Conservation (phyloP, 768 basidiomycete species). For the Panaeolus papilionaceus region DNA sequence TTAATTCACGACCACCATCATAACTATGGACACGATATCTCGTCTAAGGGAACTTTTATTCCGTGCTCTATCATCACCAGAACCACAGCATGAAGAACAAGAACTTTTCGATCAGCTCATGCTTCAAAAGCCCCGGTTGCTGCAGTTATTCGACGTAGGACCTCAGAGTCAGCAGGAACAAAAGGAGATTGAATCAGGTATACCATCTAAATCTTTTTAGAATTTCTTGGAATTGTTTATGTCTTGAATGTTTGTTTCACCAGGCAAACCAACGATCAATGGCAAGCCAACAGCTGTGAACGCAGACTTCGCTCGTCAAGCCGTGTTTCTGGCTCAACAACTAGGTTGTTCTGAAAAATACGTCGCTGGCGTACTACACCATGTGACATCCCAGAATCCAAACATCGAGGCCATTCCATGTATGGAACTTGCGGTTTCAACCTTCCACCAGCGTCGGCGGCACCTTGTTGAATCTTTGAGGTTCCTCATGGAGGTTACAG, state of each 20-base stretch:
- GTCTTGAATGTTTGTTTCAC: background rate
- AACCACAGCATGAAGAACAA: conserved; percentile 62
- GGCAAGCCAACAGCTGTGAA: conserved; percentile 77
- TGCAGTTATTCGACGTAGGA: conserved; percentile 70
- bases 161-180: conserved; percentile 67
- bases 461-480: conserved; percentile 74
- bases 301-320: conserved; percentile 79
- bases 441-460: conserved; percentile 74
- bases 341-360: conserved; percentile 86
- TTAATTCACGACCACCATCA: background rate
- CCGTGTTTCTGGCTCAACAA: conserved; percentile 79
- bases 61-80: conserved; percentile 51
- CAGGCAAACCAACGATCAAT: conserved; percentile 72
- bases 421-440: conserved; percentile 69
- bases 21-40: conserved; percentile 63
- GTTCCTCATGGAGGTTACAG: conserved; percentile 70
- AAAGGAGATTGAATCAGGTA: conserved; percentile 72
- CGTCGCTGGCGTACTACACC: conserved; percentile 70
- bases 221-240: conserved; percentile 14
- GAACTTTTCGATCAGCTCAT: conserved; percentile 79
- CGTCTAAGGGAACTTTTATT: conserved; percentile 60
- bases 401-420: conserved; percentile 62
- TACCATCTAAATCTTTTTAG: conserved; percentile 26
- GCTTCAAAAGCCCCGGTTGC: conserved; percentile 66
- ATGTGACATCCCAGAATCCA: conserved; percentile 66